Percentiles rank a stretch among this genome's conserved stretches.
Conservation (phyloP, 805 yeast species). For the Torulaspora gathmanii region DNA sequence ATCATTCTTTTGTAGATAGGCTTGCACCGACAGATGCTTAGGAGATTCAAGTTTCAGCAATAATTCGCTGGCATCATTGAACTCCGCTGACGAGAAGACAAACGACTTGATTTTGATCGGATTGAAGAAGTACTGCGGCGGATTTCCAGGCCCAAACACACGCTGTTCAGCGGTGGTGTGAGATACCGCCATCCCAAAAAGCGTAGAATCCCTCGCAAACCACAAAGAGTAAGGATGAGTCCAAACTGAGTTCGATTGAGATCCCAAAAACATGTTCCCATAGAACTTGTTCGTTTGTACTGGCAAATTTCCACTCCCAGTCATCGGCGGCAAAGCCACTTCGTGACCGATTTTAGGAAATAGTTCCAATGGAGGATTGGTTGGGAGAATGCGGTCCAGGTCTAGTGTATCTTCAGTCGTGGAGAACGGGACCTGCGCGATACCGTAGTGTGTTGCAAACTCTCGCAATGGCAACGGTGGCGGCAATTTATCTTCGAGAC, state of each 20-base stretch:
- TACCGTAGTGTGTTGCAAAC: neutral
- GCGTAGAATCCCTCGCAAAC: constrained; percentile 48
- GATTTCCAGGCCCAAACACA: constrained; percentile 60
- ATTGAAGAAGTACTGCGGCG: constrained; percentile 58
- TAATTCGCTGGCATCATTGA: constrained; percentile 25
- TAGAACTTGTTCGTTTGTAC: constrained; percentile 76
- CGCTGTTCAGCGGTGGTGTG: constrained; percentile 55
- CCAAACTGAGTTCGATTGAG: constrained; percentile 69
- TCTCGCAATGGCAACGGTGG: constrained; percentile 11
- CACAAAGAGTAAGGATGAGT: constrained; percentile 78
- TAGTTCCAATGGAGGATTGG: constrained; percentile 41
- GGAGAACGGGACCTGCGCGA: neutral
- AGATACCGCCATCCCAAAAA: constrained; percentile 60
- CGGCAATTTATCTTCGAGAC: constrained; percentile 2
- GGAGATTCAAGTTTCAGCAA: constrained; percentile 30
- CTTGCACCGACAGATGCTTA: constrained; percentile 36
- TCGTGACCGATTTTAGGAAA: constrained; percentile 36
- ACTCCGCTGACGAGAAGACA: constrained; percentile 45
- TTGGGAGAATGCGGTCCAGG: constrained; percentile 42
- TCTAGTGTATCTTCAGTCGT: constrained; percentile 27
- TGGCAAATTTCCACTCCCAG: constrained; percentile 36
- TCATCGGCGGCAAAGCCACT: constrained; percentile 27
- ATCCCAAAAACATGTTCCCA: constrained; percentile 63
- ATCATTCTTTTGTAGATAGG: constrained; percentile 25
- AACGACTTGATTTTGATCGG: constrained; percentile 65